These are phyloP conservation scores for Sugiyamaella xylanicola DNA, from an alignment of 1,139 yeast genomes.

Conservation along the genomic window DNA sequence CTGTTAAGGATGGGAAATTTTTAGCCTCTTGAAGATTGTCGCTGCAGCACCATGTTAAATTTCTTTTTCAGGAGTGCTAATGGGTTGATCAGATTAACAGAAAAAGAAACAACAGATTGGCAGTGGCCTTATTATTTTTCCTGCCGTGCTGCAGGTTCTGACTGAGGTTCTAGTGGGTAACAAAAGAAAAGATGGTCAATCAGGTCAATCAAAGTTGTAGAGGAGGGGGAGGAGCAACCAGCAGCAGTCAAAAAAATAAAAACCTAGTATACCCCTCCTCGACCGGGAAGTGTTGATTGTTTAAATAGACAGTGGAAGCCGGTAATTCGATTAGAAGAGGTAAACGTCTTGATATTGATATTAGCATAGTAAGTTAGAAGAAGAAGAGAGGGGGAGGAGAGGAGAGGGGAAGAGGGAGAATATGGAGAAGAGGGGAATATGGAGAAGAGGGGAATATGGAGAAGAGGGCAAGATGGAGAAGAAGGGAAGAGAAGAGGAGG, in stretches of 20 bases:
- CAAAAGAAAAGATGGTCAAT: background rate
- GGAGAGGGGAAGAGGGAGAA: background rate
- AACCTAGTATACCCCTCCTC: background rate
- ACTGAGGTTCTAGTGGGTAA: background rate
- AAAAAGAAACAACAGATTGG: background rate
- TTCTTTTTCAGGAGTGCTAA: background rate
- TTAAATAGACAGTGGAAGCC: background rate
- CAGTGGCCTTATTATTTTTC: background rate
- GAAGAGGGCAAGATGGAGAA: background rate
- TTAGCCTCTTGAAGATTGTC: background rate
- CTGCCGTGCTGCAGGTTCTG: background rate
- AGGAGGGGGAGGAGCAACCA: background rate
- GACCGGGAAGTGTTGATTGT: background rate
- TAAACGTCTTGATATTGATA: no score
- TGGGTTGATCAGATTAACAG: background rate
- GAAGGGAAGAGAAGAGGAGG: no score
- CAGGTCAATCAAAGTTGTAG: background rate
- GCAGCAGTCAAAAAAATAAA: background rate
- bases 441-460: background rate
- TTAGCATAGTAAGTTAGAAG: no score
- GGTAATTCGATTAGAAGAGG: no score
- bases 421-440: background rate
- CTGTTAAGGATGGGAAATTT: background rate
- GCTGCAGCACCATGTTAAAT: background rate
- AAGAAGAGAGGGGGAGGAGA: background rate